Evolutionary conservation across 768 basidiomycete genomes (phyloP).

Genomic region (Coprinopsis sp.): DNA sequence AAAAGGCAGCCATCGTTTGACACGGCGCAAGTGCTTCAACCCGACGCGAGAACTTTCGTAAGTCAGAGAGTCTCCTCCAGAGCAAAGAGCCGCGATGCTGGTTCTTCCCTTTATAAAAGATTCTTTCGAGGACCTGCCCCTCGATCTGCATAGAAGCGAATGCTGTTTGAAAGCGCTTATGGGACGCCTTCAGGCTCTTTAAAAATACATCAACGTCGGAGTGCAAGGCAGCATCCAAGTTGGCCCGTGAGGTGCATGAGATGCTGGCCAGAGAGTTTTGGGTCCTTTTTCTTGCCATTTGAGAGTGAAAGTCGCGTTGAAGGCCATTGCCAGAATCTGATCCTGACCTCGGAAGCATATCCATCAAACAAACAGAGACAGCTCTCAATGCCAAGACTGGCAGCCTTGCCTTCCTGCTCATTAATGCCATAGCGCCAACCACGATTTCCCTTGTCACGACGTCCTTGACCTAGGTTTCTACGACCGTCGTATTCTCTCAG

Average conservation of each 20-base stretch:
- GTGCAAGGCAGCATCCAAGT: constrained; percentile 28
- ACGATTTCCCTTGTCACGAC: background rate
- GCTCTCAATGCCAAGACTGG: too few relatives aligned
- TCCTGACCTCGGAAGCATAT: too few relatives aligned
- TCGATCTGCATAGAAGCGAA: constrained; percentile 45
- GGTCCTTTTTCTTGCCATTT: background rate
- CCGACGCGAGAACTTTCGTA: constrained; percentile 47
- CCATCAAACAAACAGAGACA: too few relatives aligned
- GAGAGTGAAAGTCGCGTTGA: background rate
- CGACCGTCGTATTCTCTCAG: background rate
- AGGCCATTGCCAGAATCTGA: too few relatives aligned
- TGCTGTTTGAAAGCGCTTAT: constrained; percentile 47
- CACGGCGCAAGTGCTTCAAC: constrained; percentile 28
- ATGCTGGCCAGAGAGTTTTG: background rate
- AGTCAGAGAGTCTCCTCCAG: constrained; percentile 62
- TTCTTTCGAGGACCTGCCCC: constrained; percentile 53
- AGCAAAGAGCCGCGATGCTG: constrained; percentile 68
- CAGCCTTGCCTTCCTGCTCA: background rate
- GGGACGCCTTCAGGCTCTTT: constrained; percentile 53
- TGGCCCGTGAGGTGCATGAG: constrained; percentile 14
- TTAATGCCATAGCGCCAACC: background rate
- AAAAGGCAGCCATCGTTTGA: constrained; percentile 33
- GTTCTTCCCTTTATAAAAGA: constrained; percentile 79
- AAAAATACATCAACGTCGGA: constrained; percentile 48
- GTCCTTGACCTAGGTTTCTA: background rate